These are phyloP conservation scores for Scheffersomyces parashehatae DNA, from an alignment of 1,139 yeast genomes.

Conservation along the genomic window DNA sequence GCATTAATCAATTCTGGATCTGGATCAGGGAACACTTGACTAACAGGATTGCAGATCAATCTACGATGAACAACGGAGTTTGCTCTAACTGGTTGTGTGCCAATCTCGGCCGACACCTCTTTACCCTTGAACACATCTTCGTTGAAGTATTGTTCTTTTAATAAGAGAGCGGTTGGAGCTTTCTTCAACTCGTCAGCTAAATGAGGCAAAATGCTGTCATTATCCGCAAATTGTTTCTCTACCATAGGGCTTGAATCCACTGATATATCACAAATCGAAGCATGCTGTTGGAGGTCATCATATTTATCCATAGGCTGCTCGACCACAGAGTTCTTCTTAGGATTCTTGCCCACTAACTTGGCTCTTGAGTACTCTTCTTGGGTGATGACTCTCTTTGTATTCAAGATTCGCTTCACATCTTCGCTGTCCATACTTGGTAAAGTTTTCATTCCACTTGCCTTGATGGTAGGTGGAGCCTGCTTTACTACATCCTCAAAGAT, in stretches of 20 bases:
- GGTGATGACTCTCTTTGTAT: slow-evolving; percentile 39
- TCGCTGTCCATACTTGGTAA: slow-evolving; percentile 52
- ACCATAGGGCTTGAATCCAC: slow-evolving; percentile 20
- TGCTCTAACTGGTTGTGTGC: slow-evolving; percentile 13
- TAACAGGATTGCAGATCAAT: slow-evolving; percentile 5
- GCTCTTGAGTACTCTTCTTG: slow-evolving; percentile 45
- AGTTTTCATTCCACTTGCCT: slow-evolving; percentile 43
- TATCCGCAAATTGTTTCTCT: not conserved
- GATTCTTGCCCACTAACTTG: slow-evolving; percentile 30
- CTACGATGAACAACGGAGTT: slow-evolving; percentile 16
- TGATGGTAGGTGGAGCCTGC: slow-evolving; percentile 36
- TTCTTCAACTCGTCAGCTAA: slow-evolving; percentile 36
- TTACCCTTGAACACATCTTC: slow-evolving; percentile 25
- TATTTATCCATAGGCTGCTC: slow-evolving; percentile 26
- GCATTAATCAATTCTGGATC: slow-evolving; percentile 33
- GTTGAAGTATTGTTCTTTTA: slow-evolving; percentile 40
- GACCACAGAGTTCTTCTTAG: slow-evolving; percentile 33
- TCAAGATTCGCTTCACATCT: slow-evolving; percentile 43
- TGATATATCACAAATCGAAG: slow-evolving; percentile 41
- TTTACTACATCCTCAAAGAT: slow-evolving; percentile 39
- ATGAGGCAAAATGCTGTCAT: slow-evolving; percentile 25
- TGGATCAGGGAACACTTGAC: slow-evolving; percentile 34
- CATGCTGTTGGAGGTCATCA: slow-evolving; percentile 40
- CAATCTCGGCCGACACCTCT: slow-evolving; percentile 10
- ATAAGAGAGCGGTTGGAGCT: slow-evolving; percentile 33